Evolutionary conservation across 805 yeast species (phyloP), one percentile per base, ranked within the genome.

Genomic region (Nadsonia fulvescens): DNA sequence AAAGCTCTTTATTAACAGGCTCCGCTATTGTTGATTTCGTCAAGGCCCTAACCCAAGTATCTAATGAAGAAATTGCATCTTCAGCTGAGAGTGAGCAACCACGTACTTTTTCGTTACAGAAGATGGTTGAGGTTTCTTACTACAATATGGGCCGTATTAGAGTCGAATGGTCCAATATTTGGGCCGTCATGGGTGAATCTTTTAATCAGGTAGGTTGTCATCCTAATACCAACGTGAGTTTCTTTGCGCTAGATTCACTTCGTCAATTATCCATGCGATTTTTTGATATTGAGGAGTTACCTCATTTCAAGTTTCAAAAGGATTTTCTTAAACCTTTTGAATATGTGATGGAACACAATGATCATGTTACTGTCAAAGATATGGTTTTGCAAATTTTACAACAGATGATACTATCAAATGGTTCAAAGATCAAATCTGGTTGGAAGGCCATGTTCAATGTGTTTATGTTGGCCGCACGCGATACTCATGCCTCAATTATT

Each of bases 141-240:
- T 89, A 91, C 56, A 91, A 91, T 47, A 89, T 89, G 95, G 70
- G 70, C 26, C 76, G 98, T 56, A 83, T 89, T 40, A 69, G 93
- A 48, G 71, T 89, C 34, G 94, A 91, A 51, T 89, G 98, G 95
- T 69, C 93, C 5, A 86, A 79, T 29, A 59, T 89, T 32, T 89
- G 99, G 99, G 66, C 76, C 9, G 75, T 78, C 6, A 77, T 89
- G 77, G 93, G 93, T 9, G 77, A 66, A 31, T 77, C 78, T 22
- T 89, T 89, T 54, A 78, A 79, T 37, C 65, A 60, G 24, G 83
- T 82, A 36, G 92, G 92, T 3, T 71, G 91, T 32, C 76, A 78
- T 44, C 51, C 67, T 20, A 86, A 83, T 42, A 54, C 62, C 15
- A 69, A 70, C 1, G 75, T 89, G 34, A 82, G 76, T 2, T 70